phyloP scores from a whole-genome alignment of 805 yeast species.

The Suhomyces sp. region DNA sequence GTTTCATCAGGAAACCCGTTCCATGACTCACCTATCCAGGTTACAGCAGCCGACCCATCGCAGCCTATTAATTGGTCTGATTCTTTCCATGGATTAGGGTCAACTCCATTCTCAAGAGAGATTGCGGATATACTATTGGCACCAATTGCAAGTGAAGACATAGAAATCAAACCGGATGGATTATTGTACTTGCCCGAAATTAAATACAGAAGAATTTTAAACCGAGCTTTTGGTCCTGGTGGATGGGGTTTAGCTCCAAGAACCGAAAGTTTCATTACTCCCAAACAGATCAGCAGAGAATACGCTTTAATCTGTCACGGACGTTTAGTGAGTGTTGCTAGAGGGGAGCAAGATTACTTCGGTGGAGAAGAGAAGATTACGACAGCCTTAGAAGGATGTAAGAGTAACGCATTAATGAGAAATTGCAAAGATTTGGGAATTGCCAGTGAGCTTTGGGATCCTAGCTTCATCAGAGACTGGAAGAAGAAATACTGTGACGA shows the following conservation, averaged over 20 bases:
- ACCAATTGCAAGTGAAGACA: constrained; percentile 65
- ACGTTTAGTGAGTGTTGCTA: constrained; percentile 81
- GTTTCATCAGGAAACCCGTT: constrained; percentile 6
- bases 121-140: constrained; percentile 61
- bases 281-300: constrained; percentile 78
- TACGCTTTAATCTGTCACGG: constrained; percentile 88
- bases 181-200: constrained; percentile 90
- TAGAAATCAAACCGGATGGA: constrained; percentile 96
- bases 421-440: constrained; percentile 97
- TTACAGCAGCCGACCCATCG: constrained; percentile 7
- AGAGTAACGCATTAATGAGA: constrained; percentile 94
- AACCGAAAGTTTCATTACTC: constrained; percentile 75
- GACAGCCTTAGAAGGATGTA: constrained; percentile 96
- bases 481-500: constrained; percentile 62
- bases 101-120: constrained; percentile 66
- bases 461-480: constrained; percentile 64
- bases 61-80: constrained; percentile 70
- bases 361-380: constrained; percentile 78
- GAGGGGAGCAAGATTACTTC: constrained; percentile 95
- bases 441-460: constrained; percentile 98
- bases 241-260: constrained; percentile 98
- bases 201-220: constrained; percentile 86
- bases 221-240: constrained; percentile 95
- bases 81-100: constrained; percentile 84
- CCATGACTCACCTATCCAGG: constrained; percentile 23